These are phyloP conservation scores for Prunus campanulata DNA, from an alignment of 306 rosid species.

Conservation along the genomic window DNA sequence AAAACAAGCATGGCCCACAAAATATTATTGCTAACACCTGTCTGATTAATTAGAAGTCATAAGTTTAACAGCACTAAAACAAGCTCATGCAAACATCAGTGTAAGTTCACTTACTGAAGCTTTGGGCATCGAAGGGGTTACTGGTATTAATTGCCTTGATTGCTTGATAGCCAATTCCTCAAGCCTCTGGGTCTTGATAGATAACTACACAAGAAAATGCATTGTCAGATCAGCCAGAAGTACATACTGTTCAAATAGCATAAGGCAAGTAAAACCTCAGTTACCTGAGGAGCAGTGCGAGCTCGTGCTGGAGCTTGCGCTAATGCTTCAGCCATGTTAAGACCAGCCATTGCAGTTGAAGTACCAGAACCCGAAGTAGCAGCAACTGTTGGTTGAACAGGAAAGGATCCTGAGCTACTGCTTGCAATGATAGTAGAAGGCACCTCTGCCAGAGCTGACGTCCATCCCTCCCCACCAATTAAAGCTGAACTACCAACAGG, in stretches of 20 bases:
- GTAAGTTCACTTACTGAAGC: constrained; percentile 55
- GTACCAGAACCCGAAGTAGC: constrained; percentile 44
- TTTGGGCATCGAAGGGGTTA: constrained; percentile 89
- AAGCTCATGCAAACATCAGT: constrained; percentile 15
- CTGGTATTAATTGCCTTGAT: constrained; percentile 93
- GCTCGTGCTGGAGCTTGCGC: constrained; percentile 81
- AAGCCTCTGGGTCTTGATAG: constrained; percentile 86
- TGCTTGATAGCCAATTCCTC: constrained; percentile 96
- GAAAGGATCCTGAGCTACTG: constrained; percentile 54
- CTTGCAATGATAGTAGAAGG: constrained; percentile 72
- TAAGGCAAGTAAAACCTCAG: constrained; percentile 18
- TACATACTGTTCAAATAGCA: constrained; percentile 10
- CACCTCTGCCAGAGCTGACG: constrained; percentile 89
- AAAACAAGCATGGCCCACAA: not conserved
- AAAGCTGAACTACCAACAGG: constrained; percentile 75
- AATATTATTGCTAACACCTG: not conserved
- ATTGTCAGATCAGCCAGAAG: constrained; percentile 16
- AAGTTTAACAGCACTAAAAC: constrained; percentile 17
- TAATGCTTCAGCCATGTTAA: constrained; percentile 98
- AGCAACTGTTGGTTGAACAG: constrained; percentile 54
- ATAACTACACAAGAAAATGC: constrained; percentile 43
- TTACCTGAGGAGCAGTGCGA: constrained; percentile 76
- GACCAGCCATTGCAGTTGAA: constrained; percentile 60
- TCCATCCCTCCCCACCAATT: constrained; percentile 97
- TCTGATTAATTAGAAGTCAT: not conserved